Base-by-base conservation (phyloP, 148 eudicot genomes). In the Amaranthus cruentus region DNA sequence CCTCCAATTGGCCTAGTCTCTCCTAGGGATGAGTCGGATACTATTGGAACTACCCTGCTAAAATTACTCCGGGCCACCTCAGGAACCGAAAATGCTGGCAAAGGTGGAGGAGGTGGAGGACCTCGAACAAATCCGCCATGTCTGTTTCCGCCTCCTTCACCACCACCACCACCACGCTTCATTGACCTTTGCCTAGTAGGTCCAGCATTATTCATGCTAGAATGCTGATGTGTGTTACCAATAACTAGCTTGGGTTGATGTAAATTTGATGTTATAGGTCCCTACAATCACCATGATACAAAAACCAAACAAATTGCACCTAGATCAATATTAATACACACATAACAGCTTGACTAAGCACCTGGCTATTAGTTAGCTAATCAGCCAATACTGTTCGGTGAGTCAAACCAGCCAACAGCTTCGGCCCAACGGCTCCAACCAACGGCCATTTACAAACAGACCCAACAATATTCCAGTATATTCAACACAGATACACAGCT, bases 41-140 rank as follows among this genome's bases (percentile, higher is more conserved):
- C 44, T 44, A 75, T 46, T 3, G 87, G 81, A 7, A 77, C 75
- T 76, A 75, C 3, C 53, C 71, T 72, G 38, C 81, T 73, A 54
- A 48, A 82, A 61, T 10, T 69, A 47, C 44, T 53, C 2, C 14
- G 73, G 7, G 81, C 66, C 77, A 71, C 55, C 15, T 84, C 82
- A 66, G 76, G 73, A 7, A 80, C 44, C 4, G 87, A 86, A 76
- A 76, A 88, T 0, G 83, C 75, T 2, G 81, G 85, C 0, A 82
- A 86, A 10, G 68, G 75, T 7, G 84, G 76, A 57, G 84, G 76
- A 7, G 78, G 74, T 14, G 81, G 63, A 9, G 84, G 68, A 12
- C 75, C 81, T 4, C 75, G 75, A 3, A 77, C 65, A 64, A 76
- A 79, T 50, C 76, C 76, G 67, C 78, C 75, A 68, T 73, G 80